phyloP scores from a whole-genome alignment of 345 rosid genomes.

The Balakata baccata region DNA sequence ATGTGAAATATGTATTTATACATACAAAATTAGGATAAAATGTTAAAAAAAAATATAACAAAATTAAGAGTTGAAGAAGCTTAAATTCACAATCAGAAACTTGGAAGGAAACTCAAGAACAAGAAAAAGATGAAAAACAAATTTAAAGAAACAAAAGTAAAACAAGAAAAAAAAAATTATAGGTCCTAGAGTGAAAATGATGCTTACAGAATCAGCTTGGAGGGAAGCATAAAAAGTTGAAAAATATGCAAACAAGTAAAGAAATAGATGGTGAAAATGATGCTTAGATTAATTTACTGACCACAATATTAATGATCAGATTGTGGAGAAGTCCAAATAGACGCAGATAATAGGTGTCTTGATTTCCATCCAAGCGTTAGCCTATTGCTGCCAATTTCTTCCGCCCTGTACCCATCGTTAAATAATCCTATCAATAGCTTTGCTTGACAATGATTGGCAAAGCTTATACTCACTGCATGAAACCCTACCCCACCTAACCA shows the following conservation, averaged over 20 bases:
- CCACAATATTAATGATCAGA: slow-evolving; percentile 26
- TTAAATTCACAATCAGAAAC: too few species aligned
- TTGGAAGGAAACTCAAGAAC: too few species aligned
- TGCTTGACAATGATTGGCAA: slow-evolving; percentile 82
- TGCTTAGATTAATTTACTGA: slow-evolving; percentile 23
- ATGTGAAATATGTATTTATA: too few species aligned
- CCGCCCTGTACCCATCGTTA: slow-evolving; percentile 73
- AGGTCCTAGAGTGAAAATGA: too few species aligned
- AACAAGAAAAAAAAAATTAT: too few species aligned
- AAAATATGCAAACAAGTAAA: background rate
- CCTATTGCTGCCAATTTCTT: slow-evolving; percentile 56
- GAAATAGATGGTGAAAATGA: background rate
- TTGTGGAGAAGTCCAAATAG: slow-evolving; percentile 54
- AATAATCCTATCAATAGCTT: slow-evolving; percentile 71
- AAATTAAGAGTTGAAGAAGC: too few species aligned
- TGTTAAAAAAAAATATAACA: too few species aligned
- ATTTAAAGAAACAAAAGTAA: too few species aligned
- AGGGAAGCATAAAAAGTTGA: too few species aligned
- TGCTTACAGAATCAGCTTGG: too few species aligned
- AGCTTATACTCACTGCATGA: slow-evolving; percentile 47
- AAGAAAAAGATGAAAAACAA: too few species aligned
- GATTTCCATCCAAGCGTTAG: slow-evolving; percentile 82
- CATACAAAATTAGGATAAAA: too few species aligned
- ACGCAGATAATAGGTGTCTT: slow-evolving; percentile 71
- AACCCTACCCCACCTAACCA: slow-evolving; percentile 54